Evolutionary conservation across 768 basidiomycete genomes (phyloP).

Genomic region (Kwoniella sp.): DNA sequence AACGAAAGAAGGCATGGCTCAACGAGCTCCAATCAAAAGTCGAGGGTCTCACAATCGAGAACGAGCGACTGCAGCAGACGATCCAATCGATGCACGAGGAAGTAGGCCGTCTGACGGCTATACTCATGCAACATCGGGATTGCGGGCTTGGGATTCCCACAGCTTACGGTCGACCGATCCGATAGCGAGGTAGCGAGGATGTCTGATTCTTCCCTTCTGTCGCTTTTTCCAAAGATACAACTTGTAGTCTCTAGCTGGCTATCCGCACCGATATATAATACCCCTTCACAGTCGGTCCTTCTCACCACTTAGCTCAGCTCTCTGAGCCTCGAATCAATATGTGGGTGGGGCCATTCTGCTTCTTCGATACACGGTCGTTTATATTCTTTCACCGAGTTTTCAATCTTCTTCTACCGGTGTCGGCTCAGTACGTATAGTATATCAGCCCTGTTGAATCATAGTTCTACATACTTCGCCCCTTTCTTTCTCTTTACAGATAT

Average conservation of each 20-base stretch:
- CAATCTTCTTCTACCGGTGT: no score
- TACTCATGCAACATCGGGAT: conserved; percentile 59
- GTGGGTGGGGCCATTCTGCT: no score
- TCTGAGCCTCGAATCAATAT: no score
- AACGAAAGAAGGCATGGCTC: conserved; percentile 98
- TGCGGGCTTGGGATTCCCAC: conserved; percentile 51
- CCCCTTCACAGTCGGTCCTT: no score
- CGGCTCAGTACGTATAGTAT: no score
- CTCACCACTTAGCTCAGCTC: no score
- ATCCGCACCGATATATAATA: no score
- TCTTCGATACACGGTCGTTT: no score
- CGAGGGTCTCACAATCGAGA: conserved; percentile 88
- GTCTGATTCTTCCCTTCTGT: no score
- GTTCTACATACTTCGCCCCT: no score
- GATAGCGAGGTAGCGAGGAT: conserved; percentile 8
- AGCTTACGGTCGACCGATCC: conserved; percentile 41
- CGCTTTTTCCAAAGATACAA: background rate
- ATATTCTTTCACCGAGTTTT: no score
- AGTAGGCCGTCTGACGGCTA: conserved; percentile 69
- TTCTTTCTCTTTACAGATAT: background rate
- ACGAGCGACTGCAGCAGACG: conserved; percentile 85
- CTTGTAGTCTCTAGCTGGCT: background rate
- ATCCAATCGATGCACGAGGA: conserved; percentile 88
- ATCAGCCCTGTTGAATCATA: no score
- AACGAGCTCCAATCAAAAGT: conserved; percentile 88